Evolutionary conservation across 2,329 filamentous ascomycete species (phyloP), one percentile per base, ranked within the genome.

Genomic region (Hymenoscyphus salicellus): DNA sequence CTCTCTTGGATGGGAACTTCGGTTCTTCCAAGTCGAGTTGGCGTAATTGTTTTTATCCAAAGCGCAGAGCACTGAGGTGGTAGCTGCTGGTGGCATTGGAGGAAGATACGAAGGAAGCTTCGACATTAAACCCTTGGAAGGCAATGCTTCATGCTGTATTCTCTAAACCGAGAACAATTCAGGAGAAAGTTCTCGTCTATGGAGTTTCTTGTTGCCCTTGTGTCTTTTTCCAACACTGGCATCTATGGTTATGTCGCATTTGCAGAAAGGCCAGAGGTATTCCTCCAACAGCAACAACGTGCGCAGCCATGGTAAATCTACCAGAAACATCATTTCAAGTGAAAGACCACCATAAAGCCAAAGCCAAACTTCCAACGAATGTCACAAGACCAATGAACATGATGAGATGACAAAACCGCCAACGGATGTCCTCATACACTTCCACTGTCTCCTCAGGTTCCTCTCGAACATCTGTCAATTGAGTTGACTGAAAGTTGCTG

Each of bases 401-500:
- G 17, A 57, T n/a, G 16, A 57, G 6, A 32, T 57, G 16, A 33
- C 55, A 57, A 28, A 57, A 57, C 8, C 26, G 28, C 55, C 55
- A 33, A 16, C 36, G 36, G 14, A 16, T 17, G 36, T 38, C 2
- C 16, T 4, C 16, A 16, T 33, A 11, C 7, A 52, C 2, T 17
- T 52, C 26, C 20, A 8, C 26, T 1, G n/a, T 23, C 23, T 28
- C 26, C 3, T 26, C 46, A 5, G 46, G 4, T 78, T 80, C 73
- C 82, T 83, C n/a, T 82, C 80, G 1, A 83, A 84, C 16, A 88
- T 87, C 76, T 89, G 90, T 78, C 90, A 91, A 23, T 90, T 90
- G 63, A 90, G 84, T 57, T 89, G 86, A 33, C 89, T 92, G 49
- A 89, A 86, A 49, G 91, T n/a, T n/a, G 84, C 75, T 91, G 93